These are phyloP conservation scores for Metschnikowia continentalis DNA, from an alignment of 805 yeast genomes.

Conservation along the genomic window DNA sequence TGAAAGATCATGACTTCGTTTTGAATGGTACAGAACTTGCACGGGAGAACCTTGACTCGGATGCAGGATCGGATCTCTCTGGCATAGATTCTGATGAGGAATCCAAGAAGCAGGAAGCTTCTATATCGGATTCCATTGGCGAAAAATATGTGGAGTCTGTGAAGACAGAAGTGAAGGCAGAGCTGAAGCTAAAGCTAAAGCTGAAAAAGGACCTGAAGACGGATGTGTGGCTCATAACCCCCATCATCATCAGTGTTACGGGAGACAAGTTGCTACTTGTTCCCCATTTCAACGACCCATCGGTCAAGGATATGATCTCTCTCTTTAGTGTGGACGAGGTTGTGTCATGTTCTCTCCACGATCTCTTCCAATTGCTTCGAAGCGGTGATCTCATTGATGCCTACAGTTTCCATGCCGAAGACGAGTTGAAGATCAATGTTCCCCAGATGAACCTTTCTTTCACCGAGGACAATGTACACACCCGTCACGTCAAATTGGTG, in stretches of 20 bases:
- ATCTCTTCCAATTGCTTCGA: slow-evolving; percentile 25
- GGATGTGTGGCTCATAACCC: slow-evolving; percentile 7
- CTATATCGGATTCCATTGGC: background rate
- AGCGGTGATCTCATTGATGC: slow-evolving; percentile 27
- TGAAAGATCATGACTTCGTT: too few relatives aligned
- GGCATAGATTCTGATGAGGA: background rate
- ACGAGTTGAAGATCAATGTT: slow-evolving; percentile 26
- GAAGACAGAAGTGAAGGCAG: background rate
- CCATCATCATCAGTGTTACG: slow-evolving; percentile 22
- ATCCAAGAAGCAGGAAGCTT: background rate
- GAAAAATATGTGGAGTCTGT: too few relatives aligned
- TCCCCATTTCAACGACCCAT: slow-evolving; percentile 15
- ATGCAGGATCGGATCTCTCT: background rate
- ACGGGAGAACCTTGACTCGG: slow-evolving; percentile 21
- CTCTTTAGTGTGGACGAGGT: slow-evolving; percentile 23
- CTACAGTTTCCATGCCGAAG: slow-evolving; percentile 20
- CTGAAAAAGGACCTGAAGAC: background rate
- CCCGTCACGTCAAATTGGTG: slow-evolving; percentile 21
- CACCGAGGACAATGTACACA: slow-evolving; percentile 30
- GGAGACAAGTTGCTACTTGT: slow-evolving; percentile 27
- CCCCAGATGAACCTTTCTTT: slow-evolving; percentile 28
- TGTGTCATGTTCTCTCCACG: slow-evolving; percentile 18
- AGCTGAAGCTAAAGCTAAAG: too few relatives aligned
- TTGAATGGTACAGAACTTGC: too few relatives aligned
- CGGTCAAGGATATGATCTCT: slow-evolving; percentile 20